phyloP scores from a whole-genome alignment of 371 early-diverging fungal species.

The Fennellomyces sp. region DNA sequence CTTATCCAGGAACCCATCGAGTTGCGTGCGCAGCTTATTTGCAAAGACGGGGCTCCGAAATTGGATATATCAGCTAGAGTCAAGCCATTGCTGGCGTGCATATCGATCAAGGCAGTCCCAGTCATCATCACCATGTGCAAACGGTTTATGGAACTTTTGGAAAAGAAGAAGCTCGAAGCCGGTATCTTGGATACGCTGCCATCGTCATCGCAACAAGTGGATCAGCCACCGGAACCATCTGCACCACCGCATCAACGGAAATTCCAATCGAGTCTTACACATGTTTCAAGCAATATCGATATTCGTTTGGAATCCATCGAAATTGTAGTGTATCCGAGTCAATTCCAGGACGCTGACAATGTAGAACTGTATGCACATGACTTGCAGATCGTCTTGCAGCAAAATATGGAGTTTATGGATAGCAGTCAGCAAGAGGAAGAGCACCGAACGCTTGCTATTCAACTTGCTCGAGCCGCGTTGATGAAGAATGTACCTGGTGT shows the following conservation, averaged over 20 bases:
- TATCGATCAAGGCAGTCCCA: constrained; percentile 69
- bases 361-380: constrained; percentile 52
- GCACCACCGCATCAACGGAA: not conserved
- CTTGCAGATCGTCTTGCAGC: constrained; percentile 24
- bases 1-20: constrained; percentile 38
- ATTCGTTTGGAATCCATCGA: constrained; percentile 27
- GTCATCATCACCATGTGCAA: constrained; percentile 60
- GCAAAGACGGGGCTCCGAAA: constrained; percentile 4
- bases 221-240: not conserved
- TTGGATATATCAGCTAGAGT: constrained; percentile 20
- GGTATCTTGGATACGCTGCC: constrained; percentile 12
- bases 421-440: constrained; percentile 13
- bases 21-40: constrained; percentile 20
- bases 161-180: constrained; percentile 59
- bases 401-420: constrained; percentile 15
- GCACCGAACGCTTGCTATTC: constrained; percentile 27
- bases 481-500: constrained; percentile 47
- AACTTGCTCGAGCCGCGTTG: constrained; percentile 38
- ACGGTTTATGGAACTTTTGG: constrained; percentile 54
- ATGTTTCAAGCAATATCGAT: constrained; percentile 1
- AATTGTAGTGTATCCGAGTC: constrained; percentile 64
- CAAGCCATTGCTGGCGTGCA: constrained; percentile 30
- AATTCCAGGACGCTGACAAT: constrained; percentile 76
- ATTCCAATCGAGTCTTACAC: not conserved
- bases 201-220: not conserved